These are phyloP conservation scores for Cyclotella kingstonii DNA, from an alignment of 108 stramenopile genomes.

Conservation along the genomic window DNA sequence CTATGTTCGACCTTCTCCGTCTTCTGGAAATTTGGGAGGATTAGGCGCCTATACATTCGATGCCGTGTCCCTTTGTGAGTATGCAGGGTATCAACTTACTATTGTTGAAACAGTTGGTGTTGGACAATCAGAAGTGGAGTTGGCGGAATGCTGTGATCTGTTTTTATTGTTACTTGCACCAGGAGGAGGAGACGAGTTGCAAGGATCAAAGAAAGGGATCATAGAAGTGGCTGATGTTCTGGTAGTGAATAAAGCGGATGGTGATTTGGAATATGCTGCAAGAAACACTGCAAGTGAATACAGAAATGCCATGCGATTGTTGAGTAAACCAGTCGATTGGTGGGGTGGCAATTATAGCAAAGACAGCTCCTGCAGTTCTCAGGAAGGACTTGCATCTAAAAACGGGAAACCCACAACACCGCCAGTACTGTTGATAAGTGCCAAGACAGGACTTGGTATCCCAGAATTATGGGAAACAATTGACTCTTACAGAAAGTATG, in stretches of 20 bases:
- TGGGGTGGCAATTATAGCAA: constrained; percentile 23
- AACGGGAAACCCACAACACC: constrained; percentile 33
- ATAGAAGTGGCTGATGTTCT: constrained; percentile 94
- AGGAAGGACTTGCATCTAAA: neutral
- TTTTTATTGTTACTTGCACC: constrained; percentile 90
- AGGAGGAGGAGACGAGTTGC: constrained; percentile 94
- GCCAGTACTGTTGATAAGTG: constrained; percentile 68
- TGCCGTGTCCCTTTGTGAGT: constrained; percentile 88
- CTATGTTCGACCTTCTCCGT: constrained; percentile 94
- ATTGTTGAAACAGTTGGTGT: constrained; percentile 97
- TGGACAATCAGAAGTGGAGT: constrained; percentile 94
- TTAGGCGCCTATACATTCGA: constrained; percentile 90
- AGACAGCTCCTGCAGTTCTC: neutral
- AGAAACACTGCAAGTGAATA: constrained; percentile 74
- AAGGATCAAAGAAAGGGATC: constrained; percentile 97
- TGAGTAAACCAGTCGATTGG: constrained; percentile 43
- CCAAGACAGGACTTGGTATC: constrained; percentile 55
- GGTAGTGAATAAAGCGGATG: constrained; percentile 96
- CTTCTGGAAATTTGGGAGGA: constrained; percentile 90
- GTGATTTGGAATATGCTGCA: constrained; percentile 63
- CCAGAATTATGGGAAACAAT: constrained; percentile 61
- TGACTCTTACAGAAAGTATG: constrained; percentile 32
- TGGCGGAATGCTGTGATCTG: constrained; percentile 87
- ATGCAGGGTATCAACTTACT: constrained; percentile 87
- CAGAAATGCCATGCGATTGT: constrained; percentile 58